A percentile compares a stretch with the other conserved stretches of the same genome.
Conservation (phyloP, 768 basidiomycete species). For the Rhizopogon roseolus region DNA sequence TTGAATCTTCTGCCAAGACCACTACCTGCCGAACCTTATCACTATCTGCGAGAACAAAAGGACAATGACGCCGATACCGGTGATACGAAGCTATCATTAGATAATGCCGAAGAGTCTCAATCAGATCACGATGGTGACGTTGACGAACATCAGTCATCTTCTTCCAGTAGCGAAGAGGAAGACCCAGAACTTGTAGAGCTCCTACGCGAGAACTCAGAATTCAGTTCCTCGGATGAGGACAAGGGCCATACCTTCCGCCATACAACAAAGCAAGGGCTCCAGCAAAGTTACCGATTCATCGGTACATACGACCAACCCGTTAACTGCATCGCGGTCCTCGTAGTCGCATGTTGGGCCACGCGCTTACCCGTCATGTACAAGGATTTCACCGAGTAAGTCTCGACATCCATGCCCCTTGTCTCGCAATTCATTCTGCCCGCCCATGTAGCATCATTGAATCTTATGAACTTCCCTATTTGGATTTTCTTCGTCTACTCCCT, state of each 20-base stretch:
- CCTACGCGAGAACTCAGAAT: constrained; percentile 33
- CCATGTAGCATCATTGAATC: constrained; percentile 61
- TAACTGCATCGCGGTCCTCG: constrained; percentile 61
- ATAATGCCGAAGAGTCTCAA: constrained; percentile 2
- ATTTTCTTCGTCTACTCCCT: constrained; percentile 61
- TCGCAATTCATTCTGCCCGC: constrained; percentile 6
- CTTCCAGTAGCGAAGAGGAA: constrained; percentile 18
- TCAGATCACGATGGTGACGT: constrained; percentile 14
- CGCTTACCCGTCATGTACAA: constrained; percentile 70
- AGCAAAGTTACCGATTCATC: constrained; percentile 12
- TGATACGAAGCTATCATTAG: neutral
- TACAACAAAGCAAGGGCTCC: constrained; percentile 1
- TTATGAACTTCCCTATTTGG: constrained; percentile 78
- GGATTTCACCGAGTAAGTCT: constrained; percentile 67
- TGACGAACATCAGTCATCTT: neutral
- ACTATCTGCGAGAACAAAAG: constrained; percentile 38
- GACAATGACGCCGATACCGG: constrained; percentile 10
- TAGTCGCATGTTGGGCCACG: constrained; percentile 76
- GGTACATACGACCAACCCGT: constrained; percentile 34
- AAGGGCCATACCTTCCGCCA: neutral
- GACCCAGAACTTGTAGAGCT: constrained; percentile 35
- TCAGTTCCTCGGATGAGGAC: constrained; percentile 21
- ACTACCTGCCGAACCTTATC: constrained; percentile 56
- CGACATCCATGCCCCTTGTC: neutral
- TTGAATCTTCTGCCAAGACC: constrained; percentile 57